phyloP scores from a whole-genome alignment of 148 eudicot species.

The Fallopia convolvulus region DNA sequence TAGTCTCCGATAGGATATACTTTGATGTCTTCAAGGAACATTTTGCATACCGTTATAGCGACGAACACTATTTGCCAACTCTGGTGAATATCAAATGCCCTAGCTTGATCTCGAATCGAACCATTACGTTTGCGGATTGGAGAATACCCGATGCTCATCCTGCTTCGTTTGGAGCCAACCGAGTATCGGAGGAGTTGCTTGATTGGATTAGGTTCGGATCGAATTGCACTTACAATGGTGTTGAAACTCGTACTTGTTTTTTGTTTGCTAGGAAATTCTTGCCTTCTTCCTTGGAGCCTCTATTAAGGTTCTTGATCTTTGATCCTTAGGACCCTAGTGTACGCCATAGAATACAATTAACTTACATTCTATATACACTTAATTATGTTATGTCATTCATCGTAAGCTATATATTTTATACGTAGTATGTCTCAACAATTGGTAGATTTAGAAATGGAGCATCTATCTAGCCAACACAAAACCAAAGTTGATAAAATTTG shows the following conservation, averaged over 20 bases:
- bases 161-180: slow-evolving; percentile 23
- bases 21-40: slow-evolving; percentile 30
- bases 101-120: slow-evolving; percentile 24
- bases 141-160: slow-evolving; percentile 46
- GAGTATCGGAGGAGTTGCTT: slow-evolving; percentile 39
- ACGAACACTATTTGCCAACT: slow-evolving; percentile 70
- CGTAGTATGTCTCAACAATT: too few species aligned
- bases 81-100: slow-evolving; percentile 34
- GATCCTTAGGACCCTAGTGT: neutral
- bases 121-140: slow-evolving; percentile 60
- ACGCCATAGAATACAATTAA: neutral
- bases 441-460: too few species aligned
- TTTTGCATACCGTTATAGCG: slow-evolving; percentile 41
- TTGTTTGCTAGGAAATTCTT: slow-evolving; percentile 69
- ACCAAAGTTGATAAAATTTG: too few species aligned
- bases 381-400: too few species aligned
- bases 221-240: slow-evolving; percentile 39
- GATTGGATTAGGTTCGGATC: slow-evolving; percentile 30
- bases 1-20: slow-evolving; percentile 40
- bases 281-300: slow-evolving; percentile 30
- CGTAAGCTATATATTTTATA: too few species aligned
- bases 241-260: slow-evolving; percentile 31
- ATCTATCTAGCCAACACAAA: too few species aligned
- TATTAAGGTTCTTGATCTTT: slow-evolving; percentile 35
- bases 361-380: neutral